These are phyloP conservation scores for Halteria grandinella DNA, from an alignment of 73 alveolate genomes.

Conservation along the genomic window DNA sequence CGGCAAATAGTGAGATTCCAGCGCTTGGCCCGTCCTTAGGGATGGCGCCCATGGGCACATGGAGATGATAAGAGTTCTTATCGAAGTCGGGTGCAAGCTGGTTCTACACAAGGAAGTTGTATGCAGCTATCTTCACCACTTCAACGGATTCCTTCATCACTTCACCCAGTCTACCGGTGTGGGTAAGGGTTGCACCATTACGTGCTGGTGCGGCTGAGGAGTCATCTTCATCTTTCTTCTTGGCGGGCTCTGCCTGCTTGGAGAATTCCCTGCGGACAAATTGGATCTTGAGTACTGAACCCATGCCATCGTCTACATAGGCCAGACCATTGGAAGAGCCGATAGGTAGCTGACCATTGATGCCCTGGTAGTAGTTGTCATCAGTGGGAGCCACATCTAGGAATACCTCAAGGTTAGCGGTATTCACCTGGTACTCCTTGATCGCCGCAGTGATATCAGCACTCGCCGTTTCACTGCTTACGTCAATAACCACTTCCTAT, in stretches of 20 bases:
- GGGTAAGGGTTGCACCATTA: constrained; percentile 65
- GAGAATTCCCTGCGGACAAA: constrained; percentile 52
- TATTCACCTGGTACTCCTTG: constrained; percentile 59
- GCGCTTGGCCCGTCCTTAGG: constrained; percentile 93
- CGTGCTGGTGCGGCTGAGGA: background rate
- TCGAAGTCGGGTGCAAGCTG: constrained; percentile 32
- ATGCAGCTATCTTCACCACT: constrained; percentile 78
- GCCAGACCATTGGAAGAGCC: constrained; percentile 72
- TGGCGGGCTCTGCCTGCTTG: constrained; percentile 31
- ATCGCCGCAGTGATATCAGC: background rate
- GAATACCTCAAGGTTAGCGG: constrained; percentile 59
- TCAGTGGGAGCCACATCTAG: constrained; percentile 67
- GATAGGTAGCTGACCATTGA: constrained; percentile 54
- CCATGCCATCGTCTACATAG: constrained; percentile 70
- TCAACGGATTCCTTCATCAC: constrained; percentile 80
- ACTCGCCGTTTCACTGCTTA: background rate
- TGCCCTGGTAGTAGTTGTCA: constrained; percentile 61
- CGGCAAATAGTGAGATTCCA: constrained; percentile 80
- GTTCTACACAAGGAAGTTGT: constrained; percentile 64
- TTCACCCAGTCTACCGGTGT: constrained; percentile 80
- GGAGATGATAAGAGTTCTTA: constrained; percentile 72
- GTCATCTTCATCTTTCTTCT: background rate
- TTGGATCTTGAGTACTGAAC: constrained; percentile 65
- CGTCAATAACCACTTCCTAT: constrained; percentile 11
- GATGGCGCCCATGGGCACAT: constrained; percentile 83